Evolutionary conservation across 164 flowering plant species (phyloP).

Genomic region (Vitis vinifera): DNA sequence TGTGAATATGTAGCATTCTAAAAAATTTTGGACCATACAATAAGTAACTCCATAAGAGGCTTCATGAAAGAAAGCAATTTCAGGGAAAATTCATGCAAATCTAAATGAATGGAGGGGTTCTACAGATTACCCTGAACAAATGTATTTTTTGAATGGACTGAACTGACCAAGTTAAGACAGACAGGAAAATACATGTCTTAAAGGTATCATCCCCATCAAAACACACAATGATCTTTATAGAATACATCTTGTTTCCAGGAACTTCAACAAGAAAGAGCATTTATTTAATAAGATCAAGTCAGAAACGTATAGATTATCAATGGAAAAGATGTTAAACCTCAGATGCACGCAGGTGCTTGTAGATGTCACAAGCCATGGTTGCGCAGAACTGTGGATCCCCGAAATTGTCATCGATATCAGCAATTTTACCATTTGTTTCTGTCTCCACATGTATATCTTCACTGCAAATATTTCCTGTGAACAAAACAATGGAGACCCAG

Average conservation of each 20-base stretch:
- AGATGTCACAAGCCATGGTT: slow-evolving; percentile 86
- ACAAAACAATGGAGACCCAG: slow-evolving; percentile 1
- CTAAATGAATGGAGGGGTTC: no score
- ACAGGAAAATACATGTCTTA: neutral
- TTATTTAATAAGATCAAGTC: neutral
- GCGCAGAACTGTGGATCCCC: slow-evolving; percentile 88
- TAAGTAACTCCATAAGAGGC: neutral
- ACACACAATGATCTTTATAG: no score
- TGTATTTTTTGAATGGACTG: no score
- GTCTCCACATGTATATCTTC: slow-evolving; percentile 47
- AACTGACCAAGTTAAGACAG: no score
- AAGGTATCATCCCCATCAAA: no score
- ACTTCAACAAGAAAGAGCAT: no score
- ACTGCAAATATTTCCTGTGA: slow-evolving; percentile 50
- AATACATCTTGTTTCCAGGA: no score
- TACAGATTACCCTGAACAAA: no score
- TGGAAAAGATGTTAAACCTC: slow-evolving; percentile 50
- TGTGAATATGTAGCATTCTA: neutral
- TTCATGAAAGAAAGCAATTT: no score
- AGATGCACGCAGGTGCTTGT: slow-evolving; percentile 79
- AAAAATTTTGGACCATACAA: neutral
- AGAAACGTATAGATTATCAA: neutral
- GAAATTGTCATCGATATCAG: slow-evolving; percentile 51
- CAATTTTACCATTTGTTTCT: slow-evolving; percentile 40
- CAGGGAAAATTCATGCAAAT: no score